Base-by-base conservation (phyloP, 2,329 filamentous ascomycete species). In the Pyricularia grisea region DNA sequence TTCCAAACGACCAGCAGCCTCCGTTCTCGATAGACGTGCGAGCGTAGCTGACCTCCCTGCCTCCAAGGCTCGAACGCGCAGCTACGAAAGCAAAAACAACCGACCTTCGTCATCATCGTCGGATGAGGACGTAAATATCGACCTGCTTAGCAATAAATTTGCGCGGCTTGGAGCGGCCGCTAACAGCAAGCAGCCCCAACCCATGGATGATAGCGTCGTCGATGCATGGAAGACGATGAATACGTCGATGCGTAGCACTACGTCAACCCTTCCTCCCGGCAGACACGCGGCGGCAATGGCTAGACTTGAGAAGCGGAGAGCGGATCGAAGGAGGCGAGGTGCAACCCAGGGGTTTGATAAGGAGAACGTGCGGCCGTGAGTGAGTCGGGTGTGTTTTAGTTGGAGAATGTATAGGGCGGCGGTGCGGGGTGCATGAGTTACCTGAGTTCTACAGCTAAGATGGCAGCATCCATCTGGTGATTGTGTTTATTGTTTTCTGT, bases 221-320 rank as follows among this genome's bases (percentile, higher is more conserved):
- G 76, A 76, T 61, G 71, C 73, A 33, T 74, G 79, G 31, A 75
- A 78, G 67, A 71, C 77, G 31, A 78, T 75, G 27, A 82, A 81
- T 67, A 67, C 78, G 30, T 76, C 78, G 5, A 79, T 81, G 4
- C 81, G 80, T 70, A 79, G 80, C 27, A 77, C 76, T 11, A 12
- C 71, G 2, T 63, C 60, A 4, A 63, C 60, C 25, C 73, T 88
- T 14, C 80, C 85, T 10, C 81, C 83, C 3, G 83, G 85, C 67
- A 80, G 86, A 42, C 80, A 81, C 65, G 83, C 84, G 7, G 85
- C 85, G 1, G 86, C 85, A 12, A 79, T 86, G 67, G 86, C 85
- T 61, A 78, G 85, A 9, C 81, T 88, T 17, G 82, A 87, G 75
- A 80, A 82, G 75, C 81, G 84, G 73, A 83, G 81, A 74, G 80